Evolutionary conservation across 176 grass and related monocot genomes (phyloP).

Genomic region (Triticum turgidum): DNA sequence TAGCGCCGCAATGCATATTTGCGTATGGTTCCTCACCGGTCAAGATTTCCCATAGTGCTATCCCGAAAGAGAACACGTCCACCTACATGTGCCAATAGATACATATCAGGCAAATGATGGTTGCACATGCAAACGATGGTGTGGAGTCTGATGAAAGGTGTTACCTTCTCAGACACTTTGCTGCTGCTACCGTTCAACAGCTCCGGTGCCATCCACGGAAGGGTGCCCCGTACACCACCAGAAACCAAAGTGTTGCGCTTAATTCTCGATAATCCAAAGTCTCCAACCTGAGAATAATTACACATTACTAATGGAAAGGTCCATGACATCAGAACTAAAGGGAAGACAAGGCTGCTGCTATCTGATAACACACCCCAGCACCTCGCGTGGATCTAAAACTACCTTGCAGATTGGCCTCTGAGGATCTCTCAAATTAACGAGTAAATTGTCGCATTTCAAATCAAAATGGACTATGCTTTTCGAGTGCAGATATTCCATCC

Average conservation of each 20-base stretch:
- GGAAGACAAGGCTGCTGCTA: background rate
- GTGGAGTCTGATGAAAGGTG: constrained; percentile 3
- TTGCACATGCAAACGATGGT: constrained; percentile 2
- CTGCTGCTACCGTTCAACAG: constrained; percentile 93
- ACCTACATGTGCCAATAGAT: constrained; percentile 43
- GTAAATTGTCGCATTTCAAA: constrained; percentile 94
- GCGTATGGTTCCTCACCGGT: constrained; percentile 91
- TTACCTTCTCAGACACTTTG: constrained; percentile 90
- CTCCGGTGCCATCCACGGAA: constrained; percentile 99
- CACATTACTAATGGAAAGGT: constrained; percentile 15
- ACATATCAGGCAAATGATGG: background rate
- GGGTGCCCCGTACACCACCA: constrained; percentile 93
- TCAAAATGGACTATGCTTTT: constrained; percentile 99
- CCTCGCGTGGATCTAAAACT: constrained; percentile 28
- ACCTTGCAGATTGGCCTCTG: constrained; percentile 99
- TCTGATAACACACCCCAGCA: background rate
- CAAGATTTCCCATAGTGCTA: constrained; percentile 94
- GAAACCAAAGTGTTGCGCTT: constrained; percentile 97
- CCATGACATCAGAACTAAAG: background rate
- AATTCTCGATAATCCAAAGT: constrained; percentile 98
- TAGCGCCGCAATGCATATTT: constrained; percentile 91
- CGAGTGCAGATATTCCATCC: constrained; percentile 98
- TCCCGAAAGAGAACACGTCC: constrained; percentile 97
- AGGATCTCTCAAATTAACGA: constrained; percentile 90
- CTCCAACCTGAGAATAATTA: constrained; percentile 72